phyloP scores from a whole-genome alignment of 2,329 filamentous ascomycete species.

The Sphaerulina populicola region DNA sequence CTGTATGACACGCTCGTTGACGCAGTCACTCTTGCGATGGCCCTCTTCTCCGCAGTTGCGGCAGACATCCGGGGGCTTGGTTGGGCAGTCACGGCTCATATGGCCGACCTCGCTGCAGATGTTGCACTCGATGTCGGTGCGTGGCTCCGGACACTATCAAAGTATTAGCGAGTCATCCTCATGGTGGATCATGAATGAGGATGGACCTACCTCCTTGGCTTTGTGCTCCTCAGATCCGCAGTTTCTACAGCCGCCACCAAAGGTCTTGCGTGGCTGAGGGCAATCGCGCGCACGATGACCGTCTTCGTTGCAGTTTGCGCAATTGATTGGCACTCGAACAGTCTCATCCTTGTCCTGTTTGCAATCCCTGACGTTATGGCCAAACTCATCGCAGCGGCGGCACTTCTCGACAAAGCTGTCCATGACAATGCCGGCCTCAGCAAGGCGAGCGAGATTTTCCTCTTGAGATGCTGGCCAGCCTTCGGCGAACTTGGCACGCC shows the following conservation, averaged over 20 bases:
- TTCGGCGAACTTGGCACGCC: slow-evolving; percentile 39
- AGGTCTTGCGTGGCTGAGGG: slow-evolving; percentile 49
- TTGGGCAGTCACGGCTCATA: slow-evolving; percentile 32
- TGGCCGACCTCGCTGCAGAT: slow-evolving; percentile 31
- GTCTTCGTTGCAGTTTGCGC: slow-evolving; percentile 43
- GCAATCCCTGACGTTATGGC: slow-evolving; percentile 43
- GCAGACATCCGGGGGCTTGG: slow-evolving; percentile 25
- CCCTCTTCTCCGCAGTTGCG: slow-evolving; percentile 32
- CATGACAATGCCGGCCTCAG: slow-evolving; percentile 44
- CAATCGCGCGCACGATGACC: slow-evolving; percentile 55
- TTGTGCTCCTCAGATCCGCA: slow-evolving; percentile 43
- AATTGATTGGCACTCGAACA: slow-evolving; percentile 42
- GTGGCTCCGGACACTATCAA: slow-evolving; percentile 51
- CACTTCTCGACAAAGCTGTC: slow-evolving; percentile 47
- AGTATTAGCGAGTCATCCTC: neutral
- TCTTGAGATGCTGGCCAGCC: slow-evolving; percentile 45
- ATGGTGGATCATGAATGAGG: neutral
- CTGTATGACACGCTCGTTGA: slow-evolving; percentile 29
- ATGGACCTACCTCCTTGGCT: slow-evolving; percentile 36
- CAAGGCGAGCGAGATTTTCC: slow-evolving; percentile 46
- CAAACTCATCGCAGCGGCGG: slow-evolving; percentile 39
- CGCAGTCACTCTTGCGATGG: slow-evolving; percentile 30
- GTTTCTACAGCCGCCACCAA: slow-evolving; percentile 35
- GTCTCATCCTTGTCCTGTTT: slow-evolving; percentile 37
- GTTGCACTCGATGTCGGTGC: slow-evolving; percentile 30